A percentile compares a stretch with the other conserved stretches of the same genome.
Evolutionary conservation across 164 flowering plant genomes (phyloP).

Genomic region (Vitis amurensis): DNA sequence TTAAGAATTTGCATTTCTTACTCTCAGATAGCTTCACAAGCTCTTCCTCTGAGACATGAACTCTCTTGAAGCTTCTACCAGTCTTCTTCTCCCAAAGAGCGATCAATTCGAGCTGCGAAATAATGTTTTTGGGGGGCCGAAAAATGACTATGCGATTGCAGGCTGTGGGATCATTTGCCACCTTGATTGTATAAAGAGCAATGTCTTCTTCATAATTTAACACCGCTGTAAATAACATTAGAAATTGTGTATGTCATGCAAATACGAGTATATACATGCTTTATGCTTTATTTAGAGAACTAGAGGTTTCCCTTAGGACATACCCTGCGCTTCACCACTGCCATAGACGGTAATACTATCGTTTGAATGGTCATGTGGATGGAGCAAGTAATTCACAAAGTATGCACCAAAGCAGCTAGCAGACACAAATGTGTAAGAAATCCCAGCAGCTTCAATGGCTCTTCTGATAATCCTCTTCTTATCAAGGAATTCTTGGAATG

Average conservation of each 20-base stretch:
- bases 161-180: conserved; percentile 31
- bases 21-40: conserved; percentile 30
- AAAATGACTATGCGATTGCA: conserved; percentile 20
- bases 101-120: conserved; percentile 36
- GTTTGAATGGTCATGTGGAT: conserved; percentile 20
- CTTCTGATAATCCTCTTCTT: conserved; percentile 33
- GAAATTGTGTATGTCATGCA: neutral
- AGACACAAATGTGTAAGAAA: conserved; percentile 37
- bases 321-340: conserved; percentile 34
- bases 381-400: conserved; percentile 38
- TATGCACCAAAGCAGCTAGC: conserved; percentile 33
- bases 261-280: neutral
- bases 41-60: conserved; percentile 29
- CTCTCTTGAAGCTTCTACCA: conserved; percentile 18
- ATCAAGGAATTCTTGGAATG: conserved; percentile 29
- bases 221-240: conserved; percentile 22
- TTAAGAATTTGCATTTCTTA: conserved; percentile 9
- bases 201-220: conserved; percentile 37
- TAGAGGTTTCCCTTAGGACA: neutral
- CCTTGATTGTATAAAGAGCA: conserved; percentile 30
- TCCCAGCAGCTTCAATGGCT: conserved; percentile 31
- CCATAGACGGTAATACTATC: conserved; percentile 29
- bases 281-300: too few relatives aligned
- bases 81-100: conserved; percentile 40
- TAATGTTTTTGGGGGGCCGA: conserved; percentile 29